These are phyloP conservation scores for Ulota crispa DNA, from an alignment of 225 moss, liverwort and hornwort species.

Conservation along the genomic window DNA sequence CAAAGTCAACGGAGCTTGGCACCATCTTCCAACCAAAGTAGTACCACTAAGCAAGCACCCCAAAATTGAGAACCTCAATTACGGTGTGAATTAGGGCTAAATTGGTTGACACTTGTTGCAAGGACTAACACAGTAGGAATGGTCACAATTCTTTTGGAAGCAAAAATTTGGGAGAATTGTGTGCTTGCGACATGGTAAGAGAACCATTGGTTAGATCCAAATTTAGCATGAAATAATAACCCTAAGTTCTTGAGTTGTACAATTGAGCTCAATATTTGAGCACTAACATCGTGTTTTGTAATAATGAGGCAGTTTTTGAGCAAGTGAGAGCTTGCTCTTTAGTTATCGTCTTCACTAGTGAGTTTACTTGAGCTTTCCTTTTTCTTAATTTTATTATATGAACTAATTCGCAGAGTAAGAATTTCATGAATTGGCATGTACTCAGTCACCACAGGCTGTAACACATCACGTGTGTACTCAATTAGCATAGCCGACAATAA, in stretches of 20 bases:
- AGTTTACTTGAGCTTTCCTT: background rate
- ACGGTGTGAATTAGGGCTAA: background rate
- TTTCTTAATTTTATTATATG: background rate
- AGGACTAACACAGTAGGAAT: background rate
- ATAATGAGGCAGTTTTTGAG: no score
- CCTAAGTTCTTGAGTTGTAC: background rate
- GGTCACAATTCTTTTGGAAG: background rate
- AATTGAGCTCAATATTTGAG: background rate
- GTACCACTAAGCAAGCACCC: constrained; percentile 21
- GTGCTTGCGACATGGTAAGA: background rate
- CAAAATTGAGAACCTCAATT: background rate
- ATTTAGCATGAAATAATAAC: background rate
- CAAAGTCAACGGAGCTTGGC: constrained; percentile 16
- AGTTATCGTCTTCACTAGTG: no score
- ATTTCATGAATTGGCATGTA: no score
- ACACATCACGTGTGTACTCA: no score
- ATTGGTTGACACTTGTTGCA: background rate
- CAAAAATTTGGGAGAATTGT: background rate
- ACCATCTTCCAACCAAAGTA: constrained; percentile 17
- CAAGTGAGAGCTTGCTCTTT: background rate
- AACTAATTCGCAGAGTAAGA: no score
- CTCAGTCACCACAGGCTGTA: no score
- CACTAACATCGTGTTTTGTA: no score
- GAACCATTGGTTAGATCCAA: background rate
- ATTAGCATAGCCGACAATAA: no score